phyloP scores from a whole-genome alignment of 164 flowering plant genomes.

The Annona cherimola region DNA sequence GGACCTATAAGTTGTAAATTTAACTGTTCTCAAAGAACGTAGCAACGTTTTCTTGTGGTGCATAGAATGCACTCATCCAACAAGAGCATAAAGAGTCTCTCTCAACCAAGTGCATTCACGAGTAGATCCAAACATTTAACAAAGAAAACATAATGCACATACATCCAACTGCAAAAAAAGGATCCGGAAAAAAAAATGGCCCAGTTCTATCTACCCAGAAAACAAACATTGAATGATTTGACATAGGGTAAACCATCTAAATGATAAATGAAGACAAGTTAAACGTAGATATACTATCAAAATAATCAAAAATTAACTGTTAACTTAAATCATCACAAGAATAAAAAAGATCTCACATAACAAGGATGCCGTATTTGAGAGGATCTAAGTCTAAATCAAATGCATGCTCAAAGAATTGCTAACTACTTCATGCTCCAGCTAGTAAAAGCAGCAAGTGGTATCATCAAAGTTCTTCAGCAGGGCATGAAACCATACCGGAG shows the following conservation, averaged over 20 bases:
- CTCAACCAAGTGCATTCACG: background rate
- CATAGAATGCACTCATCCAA: background rate
- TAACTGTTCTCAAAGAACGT: background rate
- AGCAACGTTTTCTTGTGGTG: background rate
- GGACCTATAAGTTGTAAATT: background rate
- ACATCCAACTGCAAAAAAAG: background rate
- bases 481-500: background rate
- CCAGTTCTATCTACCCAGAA: no score
- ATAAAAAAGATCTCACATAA: background rate
- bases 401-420: background rate
- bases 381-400: background rate
- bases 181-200: background rate
- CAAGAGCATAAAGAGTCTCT: background rate
- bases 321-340: background rate
- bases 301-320: no score
- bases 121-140: background rate
- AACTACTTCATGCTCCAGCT: no score
- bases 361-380: no score
- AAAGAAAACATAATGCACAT: background rate
- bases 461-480: background rate
- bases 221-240: no score
- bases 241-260: no score
- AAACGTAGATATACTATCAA: no score
- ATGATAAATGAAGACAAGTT: no score
- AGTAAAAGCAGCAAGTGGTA: no score